phyloP scores from a whole-genome alignment of 73 alveolate genomes.

The Paraurostyla sp. region DNA sequence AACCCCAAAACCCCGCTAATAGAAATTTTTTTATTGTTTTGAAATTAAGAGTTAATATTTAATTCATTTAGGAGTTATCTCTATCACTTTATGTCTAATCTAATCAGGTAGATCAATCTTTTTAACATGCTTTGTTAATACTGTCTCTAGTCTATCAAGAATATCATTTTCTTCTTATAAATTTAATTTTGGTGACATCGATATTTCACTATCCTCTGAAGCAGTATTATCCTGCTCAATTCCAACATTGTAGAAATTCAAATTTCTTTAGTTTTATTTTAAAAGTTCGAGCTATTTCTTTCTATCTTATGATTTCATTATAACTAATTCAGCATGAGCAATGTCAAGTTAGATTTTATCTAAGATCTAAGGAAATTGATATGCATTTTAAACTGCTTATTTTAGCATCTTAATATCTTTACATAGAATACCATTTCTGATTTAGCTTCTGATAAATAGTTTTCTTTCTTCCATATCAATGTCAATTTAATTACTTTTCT shows the following conservation, averaged over 20 bases:
- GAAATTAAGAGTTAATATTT: no score
- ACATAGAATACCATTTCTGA: slow-evolving; percentile 32
- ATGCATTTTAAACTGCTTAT: slow-evolving; percentile 4
- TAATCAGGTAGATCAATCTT: slow-evolving; percentile 4
- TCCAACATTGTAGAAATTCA: no score
- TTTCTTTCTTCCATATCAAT: slow-evolving; percentile 15
- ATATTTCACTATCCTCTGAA: neutral
- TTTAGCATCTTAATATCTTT: slow-evolving; percentile 32
- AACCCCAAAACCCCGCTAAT: no score
- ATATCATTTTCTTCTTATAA: neutral
- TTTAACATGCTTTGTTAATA: neutral
- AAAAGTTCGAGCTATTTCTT: neutral
- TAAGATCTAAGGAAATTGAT: neutral
- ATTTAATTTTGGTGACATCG: neutral
- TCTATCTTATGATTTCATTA: neutral
- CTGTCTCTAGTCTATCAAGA: neutral
- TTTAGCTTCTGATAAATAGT: neutral
- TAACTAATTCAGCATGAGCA: slow-evolving; percentile 37
- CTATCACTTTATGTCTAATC: no score
- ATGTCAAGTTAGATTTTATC: slow-evolving; percentile 25
- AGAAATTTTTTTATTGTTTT: no score
- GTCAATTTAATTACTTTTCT: neutral
- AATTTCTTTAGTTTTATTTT: neutral
- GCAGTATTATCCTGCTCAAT: neutral
- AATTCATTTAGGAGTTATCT: no score